A percentile compares a stretch with the other conserved stretches of the same genome.
These are phyloP conservation scores for Gaultheria prostrata DNA, from an alignment of 148 eudicot species.

Conservation along the genomic window DNA sequence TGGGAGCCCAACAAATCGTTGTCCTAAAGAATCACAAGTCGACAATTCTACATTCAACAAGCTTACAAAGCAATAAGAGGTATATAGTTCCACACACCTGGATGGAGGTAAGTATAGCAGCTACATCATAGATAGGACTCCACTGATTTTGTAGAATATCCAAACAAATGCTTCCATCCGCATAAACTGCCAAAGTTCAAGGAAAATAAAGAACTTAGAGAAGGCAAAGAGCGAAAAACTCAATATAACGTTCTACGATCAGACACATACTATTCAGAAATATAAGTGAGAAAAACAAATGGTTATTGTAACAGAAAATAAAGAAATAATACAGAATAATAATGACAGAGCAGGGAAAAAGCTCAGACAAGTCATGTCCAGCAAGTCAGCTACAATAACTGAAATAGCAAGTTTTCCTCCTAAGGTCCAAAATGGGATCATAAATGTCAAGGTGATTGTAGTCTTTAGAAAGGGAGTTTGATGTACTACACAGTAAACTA, in stretches of 20 bases:
- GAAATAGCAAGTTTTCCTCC: background rate
- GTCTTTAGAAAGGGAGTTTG: background rate
- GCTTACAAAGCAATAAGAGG: background rate
- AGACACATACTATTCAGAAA: background rate
- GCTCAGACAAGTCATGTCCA: background rate
- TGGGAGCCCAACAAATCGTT: background rate
- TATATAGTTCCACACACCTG: constrained; percentile 37
- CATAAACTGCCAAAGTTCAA: constrained; percentile 45
- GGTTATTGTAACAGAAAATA: background rate
- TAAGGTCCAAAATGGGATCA: background rate
- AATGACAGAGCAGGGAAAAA: background rate
- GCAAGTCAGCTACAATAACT: background rate
- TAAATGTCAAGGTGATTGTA: background rate
- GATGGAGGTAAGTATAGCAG: constrained; percentile 68
- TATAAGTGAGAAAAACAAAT: background rate
- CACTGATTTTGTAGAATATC: constrained; percentile 74
- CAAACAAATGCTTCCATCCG: constrained; percentile 75
- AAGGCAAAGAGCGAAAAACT: background rate
- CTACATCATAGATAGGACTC: constrained; percentile 79
- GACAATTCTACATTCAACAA: background rate
- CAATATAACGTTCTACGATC: background rate
- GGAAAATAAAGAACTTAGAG: background rate
- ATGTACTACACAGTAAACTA: background rate
- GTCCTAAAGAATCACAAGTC: background rate
- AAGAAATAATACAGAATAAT: background rate